A percentile compares a stretch with the other conserved stretches of the same genome.
phyloP scores from a whole-genome alignment of 257 asterid genomes.

The Solanum arcanum region DNA sequence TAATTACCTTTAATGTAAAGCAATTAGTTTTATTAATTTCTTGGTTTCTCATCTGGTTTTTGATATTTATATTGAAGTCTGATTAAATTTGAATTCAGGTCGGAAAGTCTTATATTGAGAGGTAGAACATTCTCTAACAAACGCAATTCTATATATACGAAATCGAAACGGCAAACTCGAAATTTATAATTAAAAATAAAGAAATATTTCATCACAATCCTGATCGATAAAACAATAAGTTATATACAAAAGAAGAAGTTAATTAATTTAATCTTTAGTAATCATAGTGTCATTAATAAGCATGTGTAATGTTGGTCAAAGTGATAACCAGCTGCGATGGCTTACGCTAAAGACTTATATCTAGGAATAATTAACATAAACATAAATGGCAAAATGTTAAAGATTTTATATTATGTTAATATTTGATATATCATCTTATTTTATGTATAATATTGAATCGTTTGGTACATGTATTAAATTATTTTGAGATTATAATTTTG shows the following conservation, averaged over 20 bases:
- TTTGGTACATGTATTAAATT: no score
- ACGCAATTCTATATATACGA: no score
- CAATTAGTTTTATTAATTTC: not conserved
- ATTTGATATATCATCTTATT: not conserved
- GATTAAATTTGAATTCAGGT: rapidly evolving
- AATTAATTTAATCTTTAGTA: not conserved
- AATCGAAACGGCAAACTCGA: rapidly evolving
- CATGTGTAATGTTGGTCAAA: conserved; percentile 12
- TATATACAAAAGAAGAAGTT: not conserved
- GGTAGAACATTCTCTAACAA: not conserved
- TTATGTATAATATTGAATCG: no score
- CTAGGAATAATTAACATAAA: not conserved
- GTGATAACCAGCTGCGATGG: not conserved
- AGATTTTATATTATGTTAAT: not conserved
- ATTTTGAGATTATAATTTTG: no score
- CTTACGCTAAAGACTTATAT: not conserved
- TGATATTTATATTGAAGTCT: rapidly evolving
- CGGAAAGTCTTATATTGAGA: not conserved
- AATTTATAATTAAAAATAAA: rapidly evolving
- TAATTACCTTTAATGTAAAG: not conserved
- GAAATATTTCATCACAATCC: not conserved
- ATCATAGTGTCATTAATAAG: not conserved
- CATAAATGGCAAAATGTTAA: not conserved
- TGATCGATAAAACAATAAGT: not conserved
- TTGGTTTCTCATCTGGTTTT: no score